Evolutionary conservation across 2,329 filamentous ascomycete species (phyloP), one percentile per base, ranked within the genome.

Genomic region (Botryosphaeria dothidea): DNA sequence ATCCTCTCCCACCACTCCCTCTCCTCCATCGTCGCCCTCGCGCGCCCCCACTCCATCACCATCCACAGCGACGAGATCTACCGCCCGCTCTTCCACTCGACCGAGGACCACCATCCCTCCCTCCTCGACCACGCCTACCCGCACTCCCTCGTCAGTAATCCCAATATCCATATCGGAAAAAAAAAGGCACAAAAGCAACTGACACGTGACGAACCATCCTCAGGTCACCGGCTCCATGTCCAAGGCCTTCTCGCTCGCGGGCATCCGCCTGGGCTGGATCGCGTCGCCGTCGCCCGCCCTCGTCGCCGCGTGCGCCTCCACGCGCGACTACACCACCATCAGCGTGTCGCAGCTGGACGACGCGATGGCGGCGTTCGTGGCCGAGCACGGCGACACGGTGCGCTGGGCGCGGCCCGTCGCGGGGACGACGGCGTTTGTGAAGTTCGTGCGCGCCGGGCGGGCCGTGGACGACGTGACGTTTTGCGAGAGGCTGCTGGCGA

Each of bases 281-380:
- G 91, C 90, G 3, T 90, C 88, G 17, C 86, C 86, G 25, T 86
- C 87, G 74, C 73, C 74, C 4, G 78, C 80, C 0, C 83, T 96
- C 64, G 83, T 94, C 61, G 84, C 88, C 60, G 80, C 83, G 13
- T 83, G 91, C 67, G 87, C 89, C 8, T 77, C 81, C 15, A 88
- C 89, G 1, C 83, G 92, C 43, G 89, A 95, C 75, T 96, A 95
- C 80, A 95, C 92, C 3, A 93, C 91, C 25, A 96, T 96, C 71
- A 91, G 90, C 41, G 92, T 96, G 0, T 91, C 90, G n/a, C 87
- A 90, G 72, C 79, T 97, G 5, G 92, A 96, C 74, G 92, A 96
- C 73, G 85, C 86, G 57, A 82, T 96, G 9, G 92, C 92, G 2
- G 85, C 13, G 94, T 2, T 80, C 92, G 3, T 81, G 78, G 3